Conservation (phyloP, 257 asterid species). For the Parsonsia alboflavescens region DNA sequence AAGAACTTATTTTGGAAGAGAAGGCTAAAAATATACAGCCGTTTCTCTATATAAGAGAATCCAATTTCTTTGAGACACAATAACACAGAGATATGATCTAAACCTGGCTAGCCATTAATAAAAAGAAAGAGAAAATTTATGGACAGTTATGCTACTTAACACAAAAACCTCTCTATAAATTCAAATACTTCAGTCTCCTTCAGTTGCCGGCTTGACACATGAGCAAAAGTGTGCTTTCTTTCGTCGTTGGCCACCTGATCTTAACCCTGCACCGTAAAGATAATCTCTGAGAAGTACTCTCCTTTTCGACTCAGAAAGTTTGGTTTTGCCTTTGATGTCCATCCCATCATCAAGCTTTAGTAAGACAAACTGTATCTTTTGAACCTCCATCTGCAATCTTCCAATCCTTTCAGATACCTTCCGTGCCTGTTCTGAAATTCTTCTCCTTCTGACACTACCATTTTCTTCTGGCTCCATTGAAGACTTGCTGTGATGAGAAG, state of each 20-base stretch:
- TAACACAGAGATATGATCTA: neutral
- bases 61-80: neutral
- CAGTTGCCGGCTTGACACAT: conserved; percentile 40
- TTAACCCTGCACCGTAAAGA: conserved; percentile 35
- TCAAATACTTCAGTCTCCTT: conserved; percentile 26
- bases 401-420: conserved; percentile 47
- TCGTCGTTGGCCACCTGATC: conserved; percentile 20
- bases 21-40: conserved; percentile 22
- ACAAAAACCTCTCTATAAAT: neutral
- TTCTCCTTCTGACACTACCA: conserved; percentile 49
- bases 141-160: conserved; percentile 16
- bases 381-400: conserved; percentile 49
- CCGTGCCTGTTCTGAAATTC: conserved; percentile 47
- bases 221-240: conserved; percentile 41
- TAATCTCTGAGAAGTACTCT: conserved; percentile 42
- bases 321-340: conserved; percentile 27
- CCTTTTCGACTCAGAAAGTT: conserved; percentile 31
- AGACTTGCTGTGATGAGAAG: conserved; percentile 42
- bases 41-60: conserved; percentile 3
- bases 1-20: conserved; percentile 14
- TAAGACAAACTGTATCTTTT: conserved; percentile 49
- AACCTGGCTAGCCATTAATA: conserved; percentile 5
- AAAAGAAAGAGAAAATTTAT: neutral
- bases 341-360: conserved; percentile 35
- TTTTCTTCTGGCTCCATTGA: conserved; percentile 65